phyloP scores from a whole-genome alignment of 108 stramenopile species.

The Aureococcus anophagefferens region DNA sequence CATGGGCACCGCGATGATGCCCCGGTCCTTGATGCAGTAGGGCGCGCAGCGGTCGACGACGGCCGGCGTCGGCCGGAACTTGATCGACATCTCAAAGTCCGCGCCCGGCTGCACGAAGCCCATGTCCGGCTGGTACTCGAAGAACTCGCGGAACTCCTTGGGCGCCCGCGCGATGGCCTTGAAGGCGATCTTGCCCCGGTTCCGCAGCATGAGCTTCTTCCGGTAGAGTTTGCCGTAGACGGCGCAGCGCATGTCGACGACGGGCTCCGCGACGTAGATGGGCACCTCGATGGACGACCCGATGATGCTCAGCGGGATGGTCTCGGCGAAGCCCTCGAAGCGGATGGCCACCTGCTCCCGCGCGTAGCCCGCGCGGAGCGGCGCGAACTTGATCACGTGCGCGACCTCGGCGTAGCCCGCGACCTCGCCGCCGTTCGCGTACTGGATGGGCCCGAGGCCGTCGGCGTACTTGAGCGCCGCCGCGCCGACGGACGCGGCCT shows the following conservation, averaged over 20 bases:
- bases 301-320: slow-evolving; percentile 14
- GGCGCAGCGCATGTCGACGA: slow-evolving; percentile 36
- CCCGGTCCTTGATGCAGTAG: slow-evolving; percentile 6
- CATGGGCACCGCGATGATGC: slow-evolving; percentile 32
- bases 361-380: slow-evolving; percentile 21
- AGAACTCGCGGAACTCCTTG: slow-evolving; percentile 15
- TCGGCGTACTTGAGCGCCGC: slow-evolving; percentile 17
- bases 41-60: slow-evolving; percentile 9
- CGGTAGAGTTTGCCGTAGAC: slow-evolving; percentile 44
- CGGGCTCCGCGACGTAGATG: slow-evolving; percentile 24
- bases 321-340: slow-evolving; percentile 18
- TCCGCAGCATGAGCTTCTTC: slow-evolving; percentile 36
- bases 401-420: slow-evolving; percentile 29
- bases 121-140: slow-evolving; percentile 41
- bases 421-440: slow-evolving; percentile 14
- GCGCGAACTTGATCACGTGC: slow-evolving; percentile 32
- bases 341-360: slow-evolving; percentile 1
- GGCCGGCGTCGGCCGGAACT: slow-evolving; percentile 14
- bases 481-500: slow-evolving; percentile 8
- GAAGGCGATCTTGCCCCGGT: slow-evolving; percentile 44
- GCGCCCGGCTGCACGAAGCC: slow-evolving; percentile 41
- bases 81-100: slow-evolving; percentile 31
- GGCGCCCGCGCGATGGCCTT: slow-evolving; percentile 20
- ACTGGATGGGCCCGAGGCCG: slow-evolving; percentile 9
- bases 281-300: slow-evolving; percentile 25